Evolutionary conservation across 2,329 filamentous ascomycete genomes (phyloP), one percentile per base, ranked within the genome.

Genomic region (Clarireedia paspali): DNA sequence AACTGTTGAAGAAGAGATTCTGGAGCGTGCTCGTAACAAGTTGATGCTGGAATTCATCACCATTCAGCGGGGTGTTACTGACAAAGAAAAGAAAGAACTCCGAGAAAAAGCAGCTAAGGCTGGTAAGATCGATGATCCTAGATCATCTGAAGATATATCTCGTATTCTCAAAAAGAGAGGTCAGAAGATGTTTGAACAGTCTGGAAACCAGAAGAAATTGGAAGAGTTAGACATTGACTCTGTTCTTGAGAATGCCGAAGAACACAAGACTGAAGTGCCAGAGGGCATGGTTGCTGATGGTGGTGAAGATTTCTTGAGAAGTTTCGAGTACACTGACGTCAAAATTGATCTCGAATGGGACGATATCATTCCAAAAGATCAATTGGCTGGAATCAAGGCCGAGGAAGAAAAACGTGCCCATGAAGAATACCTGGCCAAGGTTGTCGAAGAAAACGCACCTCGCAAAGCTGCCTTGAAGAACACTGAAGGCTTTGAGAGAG

Each of bases 131-230:
- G 86, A 87, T 54, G 91, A 95, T 64, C 91, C 92, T 6, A 92
- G 86, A 57, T 95, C 90, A 2, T 89, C 89, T 0, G 92, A 96
- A 62, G 94, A 96, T 67, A 97, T 97, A 62, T 95, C 94, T 60
- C 88, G 89, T 71, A 95, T 99, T 57, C 81, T 99, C 67, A 97
- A 97, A 75, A 91, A 92, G 73, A 88, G 94, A 64, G 95, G 94
- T n/a, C 94, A 96, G 69, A 96, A 94, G 72, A 95, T 99, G 87
- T 99, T 99, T 64, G 92, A 97, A 72, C 92, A 96, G 70, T 94
- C 89, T 10, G 89, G 90, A 57, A 99, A 99, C 69, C 94, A 99
- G 72, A 88, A 92, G 73, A 94, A 95, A 69, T 79, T 99, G 5
- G 94, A 99, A 72, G 91, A 96, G 72, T 84, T 99, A 24, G 94